A percentile compares a stretch with the other conserved stretches of the same genome.
Evolutionary conservation across 768 basidiomycete species (phyloP).

Genomic region (Rhodotorula babjevae): DNA sequence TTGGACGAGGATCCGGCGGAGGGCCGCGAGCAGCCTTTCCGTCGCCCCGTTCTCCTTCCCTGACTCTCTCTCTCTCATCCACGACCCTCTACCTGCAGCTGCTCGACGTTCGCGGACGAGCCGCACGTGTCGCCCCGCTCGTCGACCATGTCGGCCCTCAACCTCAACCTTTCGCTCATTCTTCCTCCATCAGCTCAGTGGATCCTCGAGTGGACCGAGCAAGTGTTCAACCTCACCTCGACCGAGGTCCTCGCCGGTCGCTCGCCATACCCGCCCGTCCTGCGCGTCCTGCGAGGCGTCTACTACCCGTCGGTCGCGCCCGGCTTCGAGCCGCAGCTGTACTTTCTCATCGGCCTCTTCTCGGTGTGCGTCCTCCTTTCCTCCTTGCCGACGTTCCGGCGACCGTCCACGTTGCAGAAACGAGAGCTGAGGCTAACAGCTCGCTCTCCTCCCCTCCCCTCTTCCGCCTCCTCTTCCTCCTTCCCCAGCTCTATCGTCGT

Average conservation of each 20-base stretch:
- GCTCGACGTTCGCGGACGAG: too few species aligned
- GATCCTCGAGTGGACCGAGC: not conserved
- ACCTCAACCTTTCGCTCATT: not conserved
- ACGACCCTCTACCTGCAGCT: too few species aligned
- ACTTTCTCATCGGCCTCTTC: constrained; percentile 11
- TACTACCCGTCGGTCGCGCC: not conserved
- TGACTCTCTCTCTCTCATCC: too few species aligned
- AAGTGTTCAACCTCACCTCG: not conserved
- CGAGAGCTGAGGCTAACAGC: too few species aligned
- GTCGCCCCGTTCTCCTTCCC: too few species aligned
- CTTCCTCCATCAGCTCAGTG: not conserved
- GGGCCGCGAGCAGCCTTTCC: too few species aligned
- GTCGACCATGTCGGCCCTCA: not conserved
- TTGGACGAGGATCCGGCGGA: too few species aligned
- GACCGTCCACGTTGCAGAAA: too few species aligned
- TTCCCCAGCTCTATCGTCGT: not conserved
- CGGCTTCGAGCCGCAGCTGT: constrained; percentile 4
- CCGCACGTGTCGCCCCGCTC: too few species aligned
- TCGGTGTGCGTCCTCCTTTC: not conserved
- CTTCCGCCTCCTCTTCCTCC: too few species aligned
- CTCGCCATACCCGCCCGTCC: not conserved
- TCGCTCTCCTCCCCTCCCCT: too few species aligned
- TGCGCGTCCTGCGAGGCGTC: not conserved
- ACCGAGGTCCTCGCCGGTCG: not conserved
- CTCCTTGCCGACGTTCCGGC: too few species aligned